A percentile compares a stretch with the other conserved stretches of the same genome.
These are phyloP conservation scores for Hypericum perforatum DNA, from an alignment of 345 rosid genomes.

Conservation along the genomic window DNA sequence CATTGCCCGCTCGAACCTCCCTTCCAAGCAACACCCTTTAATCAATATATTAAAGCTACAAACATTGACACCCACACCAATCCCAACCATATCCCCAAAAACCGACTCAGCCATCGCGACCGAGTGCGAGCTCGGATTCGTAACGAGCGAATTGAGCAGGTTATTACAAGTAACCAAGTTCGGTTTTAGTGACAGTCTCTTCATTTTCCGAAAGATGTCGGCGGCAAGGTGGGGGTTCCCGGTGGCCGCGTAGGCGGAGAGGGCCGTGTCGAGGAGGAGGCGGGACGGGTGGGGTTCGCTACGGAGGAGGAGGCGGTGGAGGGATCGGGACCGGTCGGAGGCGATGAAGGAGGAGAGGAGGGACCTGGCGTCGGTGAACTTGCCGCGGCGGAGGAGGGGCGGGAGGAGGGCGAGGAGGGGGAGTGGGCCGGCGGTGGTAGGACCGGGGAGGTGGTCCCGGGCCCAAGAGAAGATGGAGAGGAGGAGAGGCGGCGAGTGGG, in stretches of 20 bases:
- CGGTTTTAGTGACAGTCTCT: slow-evolving; percentile 42
- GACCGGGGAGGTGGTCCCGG: slow-evolving; percentile 30
- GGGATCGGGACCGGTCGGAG: slow-evolving; percentile 34
- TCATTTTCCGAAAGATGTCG: slow-evolving; percentile 59
- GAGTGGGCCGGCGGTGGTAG: slow-evolving; percentile 26
- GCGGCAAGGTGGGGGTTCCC: slow-evolving; percentile 59
- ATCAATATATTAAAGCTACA: slow-evolving; percentile 57
- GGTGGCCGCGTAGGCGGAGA: slow-evolving; percentile 47
- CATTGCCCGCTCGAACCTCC: slow-evolving; percentile 42
- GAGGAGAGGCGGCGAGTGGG: slow-evolving; percentile 37
- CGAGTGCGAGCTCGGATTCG: slow-evolving; percentile 51
- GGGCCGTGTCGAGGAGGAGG: slow-evolving; percentile 45
- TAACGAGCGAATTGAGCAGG: slow-evolving; percentile 56
- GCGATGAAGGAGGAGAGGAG: slow-evolving; percentile 52
- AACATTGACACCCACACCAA: slow-evolving; percentile 40
- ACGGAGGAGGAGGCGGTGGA: slow-evolving; percentile 43
- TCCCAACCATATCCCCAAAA: slow-evolving; percentile 38
- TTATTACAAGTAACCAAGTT: slow-evolving; percentile 56
- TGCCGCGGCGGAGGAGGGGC: slow-evolving; percentile 38
- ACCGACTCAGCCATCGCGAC: slow-evolving; percentile 37
- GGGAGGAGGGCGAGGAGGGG: slow-evolving; percentile 56
- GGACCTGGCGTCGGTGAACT: slow-evolving; percentile 58
- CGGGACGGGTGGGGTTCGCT: slow-evolving; percentile 23
- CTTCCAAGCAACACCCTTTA: slow-evolving; percentile 60
- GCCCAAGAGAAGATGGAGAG: slow-evolving; percentile 52